Percentiles rank a stretch among this genome's conserved stretches.
phyloP scores from a whole-genome alignment of 2,329 filamentous ascomycete genomes.

The Penicillium griseofulvum region DNA sequence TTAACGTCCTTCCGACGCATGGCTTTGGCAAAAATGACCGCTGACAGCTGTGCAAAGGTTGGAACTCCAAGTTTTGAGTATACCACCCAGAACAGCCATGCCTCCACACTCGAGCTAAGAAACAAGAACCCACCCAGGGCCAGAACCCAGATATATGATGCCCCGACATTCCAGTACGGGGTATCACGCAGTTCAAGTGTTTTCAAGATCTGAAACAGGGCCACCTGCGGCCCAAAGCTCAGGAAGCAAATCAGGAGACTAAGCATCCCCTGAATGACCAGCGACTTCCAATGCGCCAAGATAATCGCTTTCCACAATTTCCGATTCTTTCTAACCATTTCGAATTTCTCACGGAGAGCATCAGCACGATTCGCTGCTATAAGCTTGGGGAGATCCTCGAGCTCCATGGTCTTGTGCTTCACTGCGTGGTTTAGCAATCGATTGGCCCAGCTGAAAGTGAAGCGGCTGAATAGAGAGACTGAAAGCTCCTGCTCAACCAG shows the following conservation, averaged over 20 bases:
- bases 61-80: conserved; percentile 63
- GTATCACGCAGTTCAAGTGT: conserved; percentile 58
- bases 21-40: conserved; percentile 73
- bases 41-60: conserved; percentile 66
- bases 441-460: conserved; percentile 65
- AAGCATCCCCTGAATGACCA: conserved; percentile 60
- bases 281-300: conserved; percentile 54
- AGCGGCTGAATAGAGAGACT: conserved; percentile 58
- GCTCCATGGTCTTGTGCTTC: conserved; percentile 59
- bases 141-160: conserved; percentile 67
- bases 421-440: conserved; percentile 55
- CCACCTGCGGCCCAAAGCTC: conserved; percentile 69
- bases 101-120: conserved; percentile 57
- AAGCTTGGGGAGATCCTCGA: conserved; percentile 62
- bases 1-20: conserved; percentile 71
- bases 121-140: conserved; percentile 62
- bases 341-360: conserved; percentile 52
- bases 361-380: conserved; percentile 55
- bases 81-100: conserved; percentile 65
- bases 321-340: conserved; percentile 27
- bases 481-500: conserved; percentile 64
- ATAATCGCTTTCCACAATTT: conserved; percentile 62
- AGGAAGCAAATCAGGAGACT: conserved; percentile 56
- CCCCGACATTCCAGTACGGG: conserved; percentile 47
- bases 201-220: conserved; percentile 64